Conservation (phyloP, 2,329 filamentous ascomycete genomes). For the Fragosphaeria purpurea region DNA sequence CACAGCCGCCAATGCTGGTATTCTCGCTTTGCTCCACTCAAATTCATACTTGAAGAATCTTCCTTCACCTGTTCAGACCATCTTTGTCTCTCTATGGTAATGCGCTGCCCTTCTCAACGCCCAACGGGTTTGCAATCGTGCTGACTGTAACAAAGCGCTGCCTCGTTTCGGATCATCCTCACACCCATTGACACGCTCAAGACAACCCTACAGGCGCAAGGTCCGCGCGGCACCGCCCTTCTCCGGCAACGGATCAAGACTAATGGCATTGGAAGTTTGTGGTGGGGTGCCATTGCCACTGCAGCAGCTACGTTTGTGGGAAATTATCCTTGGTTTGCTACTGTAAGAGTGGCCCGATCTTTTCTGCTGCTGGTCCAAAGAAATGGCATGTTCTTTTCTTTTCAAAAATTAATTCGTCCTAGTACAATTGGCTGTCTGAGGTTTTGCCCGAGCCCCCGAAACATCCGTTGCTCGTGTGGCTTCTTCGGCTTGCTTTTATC, state of each 20-base stretch:
- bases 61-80: slow-evolving; percentile 32
- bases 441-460: slow-evolving; percentile 29
- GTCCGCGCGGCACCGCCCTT: slow-evolving; percentile 29
- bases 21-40: slow-evolving; percentile 35
- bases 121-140: neutral
- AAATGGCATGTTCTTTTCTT: neutral
- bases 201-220: slow-evolving; percentile 39
- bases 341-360: slow-evolving; percentile 17
- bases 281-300: slow-evolving; percentile 40
- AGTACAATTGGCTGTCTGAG: slow-evolving; percentile 35
- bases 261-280: slow-evolving; percentile 34
- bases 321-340: slow-evolving; percentile 41
- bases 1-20: slow-evolving; percentile 39
- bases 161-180: slow-evolving; percentile 35
- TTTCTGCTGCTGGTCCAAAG: neutral
- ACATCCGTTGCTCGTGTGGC: slow-evolving; percentile 29
- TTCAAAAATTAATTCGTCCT: neutral
- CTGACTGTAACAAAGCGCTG: slow-evolving; percentile 23
- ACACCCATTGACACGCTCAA: slow-evolving; percentile 41
- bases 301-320: slow-evolving; percentile 38
- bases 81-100: slow-evolving; percentile 37
- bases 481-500: slow-evolving; percentile 32
- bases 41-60: slow-evolving; percentile 34
- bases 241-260: slow-evolving; percentile 34
- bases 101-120: too few relatives aligned